These are phyloP conservation scores for Ceratocystiopsis sp. DNA, from an alignment of 2,329 filamentous ascomycete species.

Conservation along the genomic window DNA sequence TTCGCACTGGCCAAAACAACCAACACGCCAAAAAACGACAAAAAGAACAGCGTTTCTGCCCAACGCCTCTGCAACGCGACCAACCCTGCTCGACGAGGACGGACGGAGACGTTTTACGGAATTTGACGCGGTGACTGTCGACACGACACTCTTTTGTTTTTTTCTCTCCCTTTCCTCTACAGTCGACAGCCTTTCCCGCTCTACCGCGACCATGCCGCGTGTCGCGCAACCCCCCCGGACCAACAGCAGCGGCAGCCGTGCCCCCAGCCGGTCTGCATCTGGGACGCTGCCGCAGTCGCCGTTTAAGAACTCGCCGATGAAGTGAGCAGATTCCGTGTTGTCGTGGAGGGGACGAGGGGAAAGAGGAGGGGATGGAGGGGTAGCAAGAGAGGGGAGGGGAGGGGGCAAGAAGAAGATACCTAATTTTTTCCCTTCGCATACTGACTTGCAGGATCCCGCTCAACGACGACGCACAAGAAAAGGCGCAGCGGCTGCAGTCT, in stretches of 20 bases:
- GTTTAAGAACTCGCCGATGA: slow-evolving; percentile 40
- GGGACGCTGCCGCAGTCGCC: slow-evolving; percentile 31
- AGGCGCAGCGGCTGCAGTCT: slow-evolving; percentile 71
- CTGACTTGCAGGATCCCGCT: slow-evolving; percentile 76
- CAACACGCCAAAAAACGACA: slow-evolving; percentile 7
- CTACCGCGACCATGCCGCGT: slow-evolving; percentile 32
- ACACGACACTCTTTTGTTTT: neutral
- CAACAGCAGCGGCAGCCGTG: slow-evolving; percentile 17
- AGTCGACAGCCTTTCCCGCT: neutral
- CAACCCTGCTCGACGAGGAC: no score
- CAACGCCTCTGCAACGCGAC: no score
- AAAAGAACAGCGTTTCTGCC: neutral
- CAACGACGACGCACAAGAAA: slow-evolving; percentile 89
- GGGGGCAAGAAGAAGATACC: no score
- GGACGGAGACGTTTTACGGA: no score
- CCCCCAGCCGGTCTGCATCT: slow-evolving; percentile 28
- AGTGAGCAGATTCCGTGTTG: slow-evolving; percentile 26
- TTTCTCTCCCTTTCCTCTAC: no score
- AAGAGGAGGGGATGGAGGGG: neutral
- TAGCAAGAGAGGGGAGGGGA: neutral
- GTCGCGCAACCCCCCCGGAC: slow-evolving; percentile 37
- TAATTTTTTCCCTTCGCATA: no score
- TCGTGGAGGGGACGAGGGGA: no score
- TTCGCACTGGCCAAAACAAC: slow-evolving; percentile 7
- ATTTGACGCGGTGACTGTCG: no score